Evolutionary conservation across 768 basidiomycete genomes (phyloP).

Genomic region (Boletus fagicola): DNA sequence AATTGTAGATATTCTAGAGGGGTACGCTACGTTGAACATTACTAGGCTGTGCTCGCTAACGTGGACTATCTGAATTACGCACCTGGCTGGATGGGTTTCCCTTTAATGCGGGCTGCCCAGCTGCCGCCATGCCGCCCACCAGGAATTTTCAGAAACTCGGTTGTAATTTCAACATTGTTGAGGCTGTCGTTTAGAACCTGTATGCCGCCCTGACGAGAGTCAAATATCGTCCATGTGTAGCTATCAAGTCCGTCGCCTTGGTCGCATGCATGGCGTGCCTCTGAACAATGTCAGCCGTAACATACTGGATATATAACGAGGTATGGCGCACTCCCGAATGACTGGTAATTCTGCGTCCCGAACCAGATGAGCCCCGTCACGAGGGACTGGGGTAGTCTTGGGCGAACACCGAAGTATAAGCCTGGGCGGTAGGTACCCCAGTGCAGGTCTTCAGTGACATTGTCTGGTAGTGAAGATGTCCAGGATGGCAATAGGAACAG

Average conservation of each 20-base stretch:
- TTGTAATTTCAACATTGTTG: conserved; percentile 85
- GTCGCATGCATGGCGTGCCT: conserved; percentile 83
- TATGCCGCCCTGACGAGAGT: conserved; percentile 80
- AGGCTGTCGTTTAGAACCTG: conserved; percentile 77
- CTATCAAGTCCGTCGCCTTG: conserved; percentile 77
- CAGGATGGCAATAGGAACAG: conserved; percentile 22
- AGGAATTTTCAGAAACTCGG: conserved; percentile 82
- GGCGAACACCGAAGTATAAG: conserved; percentile 91
- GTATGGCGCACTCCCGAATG: conserved; percentile 55
- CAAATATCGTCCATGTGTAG: conserved; percentile 88
- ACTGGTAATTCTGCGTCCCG: conserved; percentile 80
- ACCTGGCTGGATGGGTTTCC: conserved; percentile 73
- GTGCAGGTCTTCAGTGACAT: conserved; percentile 42
- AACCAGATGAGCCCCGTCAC: conserved; percentile 96
- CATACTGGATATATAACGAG: background rate
- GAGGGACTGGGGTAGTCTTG: conserved; percentile 82
- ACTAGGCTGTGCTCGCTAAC: conserved; percentile 25
- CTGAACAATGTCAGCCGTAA: conserved; percentile 36
- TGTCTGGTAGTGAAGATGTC: conserved; percentile 23
- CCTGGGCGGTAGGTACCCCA: conserved; percentile 89
- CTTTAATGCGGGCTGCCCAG: conserved; percentile 84
- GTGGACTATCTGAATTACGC: background rate
- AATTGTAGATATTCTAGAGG: conserved; percentile 71
- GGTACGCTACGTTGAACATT: conserved; percentile 31
- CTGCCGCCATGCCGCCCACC: conserved; percentile 82